Evolutionary conservation across 768 basidiomycete genomes (phyloP).

Genomic region (Boletus sensibilis): DNA sequence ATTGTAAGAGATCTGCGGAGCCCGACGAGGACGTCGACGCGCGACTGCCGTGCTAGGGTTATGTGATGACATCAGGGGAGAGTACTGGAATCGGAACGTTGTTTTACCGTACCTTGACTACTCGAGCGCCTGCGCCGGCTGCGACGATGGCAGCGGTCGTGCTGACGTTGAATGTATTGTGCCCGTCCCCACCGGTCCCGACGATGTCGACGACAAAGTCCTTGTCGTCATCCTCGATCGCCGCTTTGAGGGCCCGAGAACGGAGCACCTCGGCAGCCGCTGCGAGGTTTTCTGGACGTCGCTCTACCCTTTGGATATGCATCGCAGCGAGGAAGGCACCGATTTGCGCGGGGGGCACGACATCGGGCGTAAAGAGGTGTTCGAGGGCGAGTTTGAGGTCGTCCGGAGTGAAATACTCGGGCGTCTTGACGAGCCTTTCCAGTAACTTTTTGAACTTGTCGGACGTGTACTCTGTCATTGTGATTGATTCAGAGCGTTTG

Average conservation of each 20-base stretch:
- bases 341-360: slow-evolving; percentile 69
- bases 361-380: slow-evolving; percentile 67
- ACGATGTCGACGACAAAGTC: slow-evolving; percentile 66
- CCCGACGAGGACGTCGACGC: slow-evolving; percentile 95
- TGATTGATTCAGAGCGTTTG: not conserved
- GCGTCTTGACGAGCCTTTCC: slow-evolving; percentile 74
- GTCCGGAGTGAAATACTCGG: slow-evolving; percentile 74
- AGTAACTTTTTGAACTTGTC: slow-evolving; percentile 76
- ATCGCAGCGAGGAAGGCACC: slow-evolving; percentile 89
- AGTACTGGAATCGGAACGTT: not conserved
- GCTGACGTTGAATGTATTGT: slow-evolving; percentile 96
- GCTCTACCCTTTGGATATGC: slow-evolving; percentile 76
- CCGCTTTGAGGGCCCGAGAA: slow-evolving; percentile 62
- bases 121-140: slow-evolving; percentile 89
- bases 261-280: slow-evolving; percentile 76
- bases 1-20: slow-evolving; percentile 87
- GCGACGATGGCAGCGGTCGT: slow-evolving; percentile 93
- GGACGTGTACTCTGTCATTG: slow-evolving; percentile 33
- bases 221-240: slow-evolving; percentile 52
- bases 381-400: slow-evolving; percentile 75
- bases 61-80: not conserved
- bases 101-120: slow-evolving; percentile 68
- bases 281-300: slow-evolving; percentile 71
- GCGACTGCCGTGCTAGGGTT: slow-evolving; percentile 74
- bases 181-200: slow-evolving; percentile 75